Percentiles rank a stretch among this genome's conserved stretches.
Conservation (phyloP, 345 rosid genomes). For the Clausena lansium region DNA sequence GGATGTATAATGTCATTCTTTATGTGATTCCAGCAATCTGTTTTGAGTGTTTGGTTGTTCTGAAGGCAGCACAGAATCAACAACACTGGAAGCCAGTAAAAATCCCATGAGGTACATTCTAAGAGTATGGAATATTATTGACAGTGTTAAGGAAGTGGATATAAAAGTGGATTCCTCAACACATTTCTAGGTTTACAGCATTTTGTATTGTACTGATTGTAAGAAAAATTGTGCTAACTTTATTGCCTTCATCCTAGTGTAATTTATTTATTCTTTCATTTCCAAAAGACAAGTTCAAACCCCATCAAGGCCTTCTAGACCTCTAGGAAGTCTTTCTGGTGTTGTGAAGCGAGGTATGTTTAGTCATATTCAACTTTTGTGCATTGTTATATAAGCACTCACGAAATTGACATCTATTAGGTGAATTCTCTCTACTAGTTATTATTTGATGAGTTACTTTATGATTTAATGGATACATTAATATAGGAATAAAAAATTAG, state of each 20-base stretch:
- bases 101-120: constrained; percentile 99
- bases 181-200: too few relatives aligned
- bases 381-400: background rate
- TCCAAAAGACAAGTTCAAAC: constrained; percentile 49
- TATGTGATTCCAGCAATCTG: constrained; percentile 85
- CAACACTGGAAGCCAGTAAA: constrained; percentile 98
- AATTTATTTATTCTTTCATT: constrained; percentile 12
- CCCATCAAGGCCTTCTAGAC: too few relatives aligned
- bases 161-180: too few relatives aligned
- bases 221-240: too few relatives aligned
- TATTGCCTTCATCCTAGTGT: background rate
- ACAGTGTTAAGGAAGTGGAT: too few relatives aligned
- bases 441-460: too few relatives aligned
- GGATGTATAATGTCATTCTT: too few relatives aligned
- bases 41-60: constrained; percentile 90
- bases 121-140: too few relatives aligned
- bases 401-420: background rate
- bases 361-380: background rate
- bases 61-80: constrained; percentile 67
- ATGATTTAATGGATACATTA: too few relatives aligned
- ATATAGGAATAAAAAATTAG: too few relatives aligned
- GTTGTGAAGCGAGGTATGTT: constrained; percentile 52
- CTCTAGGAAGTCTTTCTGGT: constrained; percentile 43
- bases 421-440: too few relatives aligned
- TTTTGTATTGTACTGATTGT: too few relatives aligned